A percentile compares a stretch with the other conserved stretches of the same genome.
Evolutionary conservation across 1,284 basidiomycete genomes (phyloP).

Genomic region (Apiotrichum veenhuisii): DNA sequence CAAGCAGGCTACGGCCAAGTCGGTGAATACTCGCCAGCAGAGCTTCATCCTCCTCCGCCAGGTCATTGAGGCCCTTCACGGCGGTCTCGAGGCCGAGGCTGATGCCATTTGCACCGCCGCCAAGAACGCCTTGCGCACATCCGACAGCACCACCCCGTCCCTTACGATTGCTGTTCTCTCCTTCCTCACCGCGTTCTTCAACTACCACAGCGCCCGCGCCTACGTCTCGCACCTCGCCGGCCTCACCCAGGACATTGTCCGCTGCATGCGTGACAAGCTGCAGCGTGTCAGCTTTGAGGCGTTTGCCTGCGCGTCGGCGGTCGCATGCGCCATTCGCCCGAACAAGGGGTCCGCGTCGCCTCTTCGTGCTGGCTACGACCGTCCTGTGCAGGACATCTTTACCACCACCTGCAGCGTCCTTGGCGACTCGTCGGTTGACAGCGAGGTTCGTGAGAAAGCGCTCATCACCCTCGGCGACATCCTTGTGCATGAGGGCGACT

Average conservation of each 20-base stretch:
- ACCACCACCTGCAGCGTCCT: slow-evolving; percentile 68
- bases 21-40: slow-evolving; percentile 75
- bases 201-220: slow-evolving; percentile 66
- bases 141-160: slow-evolving; percentile 61
- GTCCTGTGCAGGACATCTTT: slow-evolving; percentile 68
- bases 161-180: slow-evolving; percentile 75
- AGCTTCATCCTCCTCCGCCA: slow-evolving; percentile 75
- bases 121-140: slow-evolving; percentile 48
- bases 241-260: slow-evolving; percentile 69
- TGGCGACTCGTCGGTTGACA: slow-evolving; percentile 77
- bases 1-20: slow-evolving; percentile 80
- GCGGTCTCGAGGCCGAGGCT: slow-evolving; percentile 72
- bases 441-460: slow-evolving; percentile 79
- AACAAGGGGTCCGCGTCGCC: slow-evolving; percentile 32
- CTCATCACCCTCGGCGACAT: slow-evolving; percentile 80
- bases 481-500: slow-evolving; percentile 78
- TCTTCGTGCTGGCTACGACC: slow-evolving; percentile 29
- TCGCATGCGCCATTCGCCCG: slow-evolving; percentile 51
- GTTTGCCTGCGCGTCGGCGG: slow-evolving; percentile 57
- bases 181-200: slow-evolving; percentile 80
- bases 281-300: slow-evolving; percentile 63
- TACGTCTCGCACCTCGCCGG: slow-evolving; percentile 62
- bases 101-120: slow-evolving; percentile 51
- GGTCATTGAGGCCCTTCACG: slow-evolving; percentile 74
- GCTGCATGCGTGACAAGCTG: slow-evolving; percentile 58